phyloP scores from a whole-genome alignment of 2,329 filamentous ascomycete genomes.

The Aspergillus aculeatus region DNA sequence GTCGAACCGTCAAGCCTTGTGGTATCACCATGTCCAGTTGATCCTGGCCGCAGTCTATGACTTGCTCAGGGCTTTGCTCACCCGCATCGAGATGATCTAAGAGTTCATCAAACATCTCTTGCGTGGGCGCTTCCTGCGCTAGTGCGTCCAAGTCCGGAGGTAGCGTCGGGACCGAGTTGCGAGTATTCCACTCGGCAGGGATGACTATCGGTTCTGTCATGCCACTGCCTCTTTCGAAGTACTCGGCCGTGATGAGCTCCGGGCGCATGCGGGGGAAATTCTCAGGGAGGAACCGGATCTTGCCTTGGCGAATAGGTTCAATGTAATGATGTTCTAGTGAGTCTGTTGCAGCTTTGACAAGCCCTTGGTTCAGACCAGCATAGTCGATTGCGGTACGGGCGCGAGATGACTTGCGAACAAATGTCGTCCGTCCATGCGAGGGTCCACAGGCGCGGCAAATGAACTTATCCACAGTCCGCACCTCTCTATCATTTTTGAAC shows the following conservation, averaged over 20 bases:
- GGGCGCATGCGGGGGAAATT: constrained; percentile 64
- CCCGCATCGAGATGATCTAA: constrained; percentile 33
- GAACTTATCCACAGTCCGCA: constrained; percentile 66
- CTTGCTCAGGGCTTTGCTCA: constrained; percentile 37
- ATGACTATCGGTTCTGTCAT: constrained; percentile 68
- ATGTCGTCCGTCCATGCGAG: constrained; percentile 62
- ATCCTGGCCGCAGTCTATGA: constrained; percentile 63
- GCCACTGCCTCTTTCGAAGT: constrained; percentile 61
- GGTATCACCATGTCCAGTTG: constrained; percentile 68
- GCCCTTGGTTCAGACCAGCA: constrained; percentile 64
- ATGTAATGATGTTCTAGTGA: constrained; percentile 67
- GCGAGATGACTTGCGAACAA: constrained; percentile 64
- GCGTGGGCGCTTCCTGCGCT: constrained; percentile 35
- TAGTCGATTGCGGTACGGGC: constrained; percentile 67
- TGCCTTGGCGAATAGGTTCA: constrained; percentile 64
- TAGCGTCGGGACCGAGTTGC: constrained; percentile 39
- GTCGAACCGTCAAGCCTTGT: constrained; percentile 60
- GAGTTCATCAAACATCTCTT: constrained; percentile 43
- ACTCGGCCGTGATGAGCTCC: constrained; percentile 62
- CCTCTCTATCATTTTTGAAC: constrained; percentile 63
- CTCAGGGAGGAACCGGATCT: constrained; percentile 60
- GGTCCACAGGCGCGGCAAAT: constrained; percentile 62
- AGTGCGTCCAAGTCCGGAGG: constrained; percentile 28
- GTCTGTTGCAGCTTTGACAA: constrained; percentile 64
- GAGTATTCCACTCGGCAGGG: constrained; percentile 60